Conservation (phyloP, 495 filamentous ascomycete genomes). For the Cercophora scortea region DNA sequence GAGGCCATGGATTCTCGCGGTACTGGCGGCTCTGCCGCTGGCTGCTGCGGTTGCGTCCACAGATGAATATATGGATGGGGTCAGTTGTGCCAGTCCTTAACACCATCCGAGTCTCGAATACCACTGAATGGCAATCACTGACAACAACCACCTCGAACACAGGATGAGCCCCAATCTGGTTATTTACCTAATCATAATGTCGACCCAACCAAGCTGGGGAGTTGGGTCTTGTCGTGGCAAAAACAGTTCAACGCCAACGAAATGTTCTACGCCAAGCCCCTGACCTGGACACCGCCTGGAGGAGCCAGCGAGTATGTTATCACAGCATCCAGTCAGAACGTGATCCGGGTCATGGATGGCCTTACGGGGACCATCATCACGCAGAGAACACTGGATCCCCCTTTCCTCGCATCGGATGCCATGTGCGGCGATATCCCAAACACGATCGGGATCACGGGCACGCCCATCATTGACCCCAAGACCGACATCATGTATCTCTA, state of each 20-base stretch:
- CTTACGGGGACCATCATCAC: conserved; percentile 4
- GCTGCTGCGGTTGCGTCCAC: too few species aligned
- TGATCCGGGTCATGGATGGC: conserved; percentile 1
- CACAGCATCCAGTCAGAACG: conserved; percentile 30
- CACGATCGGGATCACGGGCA: conserved; percentile 27
- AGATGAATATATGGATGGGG: too few species aligned
- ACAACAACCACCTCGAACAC: background rate
- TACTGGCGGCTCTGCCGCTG: too few species aligned
- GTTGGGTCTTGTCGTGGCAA: conserved; percentile 24
- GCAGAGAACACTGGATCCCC: conserved; percentile 14
- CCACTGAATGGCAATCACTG: too few species aligned
- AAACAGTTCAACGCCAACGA: conserved; percentile 17
- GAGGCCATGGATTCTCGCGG: too few species aligned
- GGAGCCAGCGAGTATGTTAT: conserved; percentile 26
- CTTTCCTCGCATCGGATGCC: conserved; percentile 24
- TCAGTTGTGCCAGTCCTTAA: too few species aligned
- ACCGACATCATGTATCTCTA: conserved; percentile 33
- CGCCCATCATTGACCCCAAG: conserved; percentile 24
- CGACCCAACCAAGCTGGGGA: conserved; percentile 28
- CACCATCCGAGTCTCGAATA: too few species aligned
- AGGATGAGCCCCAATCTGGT: conserved; percentile 32
- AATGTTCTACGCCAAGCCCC: conserved; percentile 32
- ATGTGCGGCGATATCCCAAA: conserved; percentile 30
- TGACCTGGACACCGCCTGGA: conserved; percentile 33
- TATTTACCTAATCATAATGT: conserved; percentile 39